phyloP scores from a whole-genome alignment of 2,329 filamentous ascomycete species.

The Exserohilum turcica region DNA sequence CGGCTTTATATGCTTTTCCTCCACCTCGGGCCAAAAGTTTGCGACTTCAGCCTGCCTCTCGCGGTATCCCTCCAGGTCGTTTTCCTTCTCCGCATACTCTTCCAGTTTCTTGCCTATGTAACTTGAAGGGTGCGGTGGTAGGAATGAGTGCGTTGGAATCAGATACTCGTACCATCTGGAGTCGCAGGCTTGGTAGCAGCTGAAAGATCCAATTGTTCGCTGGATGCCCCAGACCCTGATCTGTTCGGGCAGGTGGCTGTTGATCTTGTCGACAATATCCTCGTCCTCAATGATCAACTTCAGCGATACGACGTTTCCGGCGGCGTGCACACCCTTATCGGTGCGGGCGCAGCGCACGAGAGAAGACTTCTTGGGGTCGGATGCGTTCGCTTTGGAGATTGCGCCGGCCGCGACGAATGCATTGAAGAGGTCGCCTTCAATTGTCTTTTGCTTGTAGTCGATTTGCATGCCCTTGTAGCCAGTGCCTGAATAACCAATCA shows the following conservation, averaged over 20 bases:
- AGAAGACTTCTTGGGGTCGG: slow-evolving; percentile 95
- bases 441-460: slow-evolving; percentile 76
- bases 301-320: slow-evolving; percentile 90
- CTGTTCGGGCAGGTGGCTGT: slow-evolving; percentile 79
- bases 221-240: slow-evolving; percentile 96
- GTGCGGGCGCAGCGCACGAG: slow-evolving; percentile 93
- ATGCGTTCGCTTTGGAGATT: slow-evolving; percentile 94
- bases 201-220: slow-evolving; percentile 87
- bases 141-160: slow-evolving; percentile 87
- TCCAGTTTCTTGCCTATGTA: slow-evolving; percentile 82
- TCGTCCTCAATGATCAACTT: slow-evolving; percentile 95
- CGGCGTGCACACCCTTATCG: slow-evolving; percentile 96
- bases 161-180: slow-evolving; percentile 97
- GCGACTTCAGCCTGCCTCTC: slow-evolving; percentile 76
- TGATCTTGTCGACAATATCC: slow-evolving; percentile 89
- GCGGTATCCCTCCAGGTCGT: slow-evolving; percentile 70
- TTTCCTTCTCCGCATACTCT: slow-evolving; percentile 75
- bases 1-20: slow-evolving; percentile 79
- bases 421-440: slow-evolving; percentile 92
- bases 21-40: slow-evolving; percentile 80
- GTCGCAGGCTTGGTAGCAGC: slow-evolving; percentile 92
- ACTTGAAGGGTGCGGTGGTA: slow-evolving; percentile 89
- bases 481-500: slow-evolving; percentile 94
- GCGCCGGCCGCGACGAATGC: slow-evolving; percentile 90
- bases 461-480: slow-evolving; percentile 99